phyloP scores from a whole-genome alignment of 176 grass and related monocot species.

The Aechmea fasciata region DNA sequence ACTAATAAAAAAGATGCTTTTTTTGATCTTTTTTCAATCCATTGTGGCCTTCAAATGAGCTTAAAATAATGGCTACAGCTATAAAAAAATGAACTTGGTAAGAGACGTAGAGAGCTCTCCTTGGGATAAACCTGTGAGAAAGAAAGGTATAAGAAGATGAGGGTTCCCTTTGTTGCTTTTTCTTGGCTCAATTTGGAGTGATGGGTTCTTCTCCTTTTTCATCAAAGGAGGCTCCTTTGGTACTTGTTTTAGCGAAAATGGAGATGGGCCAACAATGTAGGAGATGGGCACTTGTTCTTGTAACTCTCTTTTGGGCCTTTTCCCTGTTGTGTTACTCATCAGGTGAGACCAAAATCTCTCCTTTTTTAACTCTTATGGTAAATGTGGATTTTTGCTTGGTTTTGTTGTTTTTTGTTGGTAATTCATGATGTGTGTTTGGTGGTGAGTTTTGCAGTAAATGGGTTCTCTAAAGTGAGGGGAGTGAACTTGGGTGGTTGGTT shows the following conservation, averaged over 20 bases:
- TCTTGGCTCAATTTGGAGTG: not conserved
- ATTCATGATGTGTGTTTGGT: not conserved
- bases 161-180: not conserved
- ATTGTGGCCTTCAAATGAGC: too few species aligned
- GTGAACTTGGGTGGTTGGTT: slow-evolving; percentile 89
- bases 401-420: too few species aligned
- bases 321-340: slow-evolving; percentile 11
- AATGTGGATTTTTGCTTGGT: too few species aligned
- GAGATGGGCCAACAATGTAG: slow-evolving; percentile 6
- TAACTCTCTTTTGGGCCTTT: slow-evolving; percentile 15
- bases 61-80: too few species aligned
- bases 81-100: too few species aligned
- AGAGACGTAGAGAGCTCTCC: slow-evolving; percentile 12
- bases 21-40: too few species aligned
- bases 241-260: slow-evolving; percentile 7
- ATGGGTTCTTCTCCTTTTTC: slow-evolving; percentile 4
- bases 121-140: slow-evolving; percentile 55
- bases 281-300: slow-evolving; percentile 14
- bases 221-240: slow-evolving; percentile 4
- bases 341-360: slow-evolving; percentile 5
- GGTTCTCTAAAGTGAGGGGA: slow-evolving; percentile 53
- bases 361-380: not conserved
- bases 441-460: slow-evolving; percentile 23
- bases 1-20: too few species aligned
- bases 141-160: slow-evolving; percentile 35